phyloP scores from a whole-genome alignment of 1,284 basidiomycete species.

The Flammula alnicola region DNA sequence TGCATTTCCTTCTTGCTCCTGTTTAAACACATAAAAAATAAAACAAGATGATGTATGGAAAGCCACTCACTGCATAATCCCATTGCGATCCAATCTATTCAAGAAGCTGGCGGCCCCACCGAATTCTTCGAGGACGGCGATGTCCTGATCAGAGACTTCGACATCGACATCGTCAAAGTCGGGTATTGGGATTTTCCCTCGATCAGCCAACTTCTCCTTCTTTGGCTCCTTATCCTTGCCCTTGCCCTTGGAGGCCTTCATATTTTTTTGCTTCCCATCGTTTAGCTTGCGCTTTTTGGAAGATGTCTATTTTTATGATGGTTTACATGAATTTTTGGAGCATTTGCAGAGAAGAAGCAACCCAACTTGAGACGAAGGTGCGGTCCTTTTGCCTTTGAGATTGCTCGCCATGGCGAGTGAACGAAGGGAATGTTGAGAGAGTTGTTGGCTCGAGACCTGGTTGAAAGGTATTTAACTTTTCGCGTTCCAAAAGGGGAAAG shows the following conservation, averaged over 20 bases:
- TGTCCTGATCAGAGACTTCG: slow-evolving; percentile 66
- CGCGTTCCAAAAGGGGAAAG: slow-evolving; percentile 17
- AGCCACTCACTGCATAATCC: slow-evolving; percentile 67
- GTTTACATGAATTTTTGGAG: slow-evolving; percentile 8
- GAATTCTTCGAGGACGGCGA: slow-evolving; percentile 63
- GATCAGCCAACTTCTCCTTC: slow-evolving; percentile 65
- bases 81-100: slow-evolving; percentile 64
- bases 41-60: slow-evolving; percentile 3
- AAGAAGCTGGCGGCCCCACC: slow-evolving; percentile 64
- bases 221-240: slow-evolving; percentile 42
- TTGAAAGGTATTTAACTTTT: slow-evolving; percentile 18
- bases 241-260: slow-evolving; percentile 29
- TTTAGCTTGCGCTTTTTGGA: slow-evolving; percentile 53
- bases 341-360: not conserved
- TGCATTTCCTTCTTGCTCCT: slow-evolving; percentile 83
- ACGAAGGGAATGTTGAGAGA: slow-evolving; percentile 4
- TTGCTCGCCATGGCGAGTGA: slow-evolving; percentile 30
- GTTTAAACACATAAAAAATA: slow-evolving; percentile 10
- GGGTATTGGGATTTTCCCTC: slow-evolving; percentile 68
- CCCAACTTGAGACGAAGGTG: slow-evolving; percentile 37
- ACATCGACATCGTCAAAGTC: slow-evolving; percentile 45
- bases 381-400: slow-evolving; percentile 39
- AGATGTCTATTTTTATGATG: slow-evolving; percentile 9
- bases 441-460: not conserved
- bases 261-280: slow-evolving; percentile 25